phyloP scores from a whole-genome alignment of 768 basidiomycete genomes.

The Asterophora lycoperdoides region DNA sequence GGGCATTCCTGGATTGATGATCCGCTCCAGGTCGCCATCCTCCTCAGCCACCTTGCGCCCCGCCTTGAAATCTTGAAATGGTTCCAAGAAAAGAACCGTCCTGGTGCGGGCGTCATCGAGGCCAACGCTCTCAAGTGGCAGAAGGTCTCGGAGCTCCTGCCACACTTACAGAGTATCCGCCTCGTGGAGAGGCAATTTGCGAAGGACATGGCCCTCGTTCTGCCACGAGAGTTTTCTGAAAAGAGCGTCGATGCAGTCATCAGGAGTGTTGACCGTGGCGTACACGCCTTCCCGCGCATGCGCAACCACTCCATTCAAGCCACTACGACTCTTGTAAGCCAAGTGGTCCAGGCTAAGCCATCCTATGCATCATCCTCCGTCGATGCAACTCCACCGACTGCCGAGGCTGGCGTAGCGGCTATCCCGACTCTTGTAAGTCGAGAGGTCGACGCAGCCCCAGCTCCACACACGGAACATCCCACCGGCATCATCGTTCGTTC shows the following conservation, averaged over 20 bases:
- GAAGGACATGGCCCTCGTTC: constrained; percentile 12
- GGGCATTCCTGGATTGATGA: constrained; percentile 73
- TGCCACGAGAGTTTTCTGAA: constrained; percentile 34
- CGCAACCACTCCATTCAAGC: constrained; percentile 32
- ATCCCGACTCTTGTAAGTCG: constrained; percentile 30
- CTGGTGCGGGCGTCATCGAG: constrained; percentile 64
- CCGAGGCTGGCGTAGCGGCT: constrained; percentile 20
- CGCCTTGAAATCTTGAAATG: constrained; percentile 64
- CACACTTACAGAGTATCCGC: constrained; percentile 68
- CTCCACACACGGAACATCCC: constrained; percentile 39
- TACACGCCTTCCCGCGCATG: constrained; percentile 29
- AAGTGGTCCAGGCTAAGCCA: constrained; percentile 32
- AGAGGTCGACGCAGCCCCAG: constrained; percentile 52
- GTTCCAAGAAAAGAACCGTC: constrained; percentile 77
- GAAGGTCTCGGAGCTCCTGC: constrained; percentile 60
- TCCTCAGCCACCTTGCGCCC: constrained; percentile 76
- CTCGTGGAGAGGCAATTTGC: constrained; percentile 51
- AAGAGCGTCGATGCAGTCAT: constrained; percentile 46
- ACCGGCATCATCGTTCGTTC: constrained; percentile 22
- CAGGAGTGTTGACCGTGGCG: constrained; percentile 26
- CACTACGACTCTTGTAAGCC: constrained; percentile 30
- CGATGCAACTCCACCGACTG: constrained; percentile 22
- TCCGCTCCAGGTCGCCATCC: constrained; percentile 63
- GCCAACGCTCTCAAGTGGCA: constrained; percentile 68
- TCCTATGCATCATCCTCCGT: constrained; percentile 26